Percentiles rank a stretch among this genome's conserved stretches.
Conservation (phyloP, 2,329 filamentous ascomycete genomes). For the Calcarisporium arbuscula region DNA sequence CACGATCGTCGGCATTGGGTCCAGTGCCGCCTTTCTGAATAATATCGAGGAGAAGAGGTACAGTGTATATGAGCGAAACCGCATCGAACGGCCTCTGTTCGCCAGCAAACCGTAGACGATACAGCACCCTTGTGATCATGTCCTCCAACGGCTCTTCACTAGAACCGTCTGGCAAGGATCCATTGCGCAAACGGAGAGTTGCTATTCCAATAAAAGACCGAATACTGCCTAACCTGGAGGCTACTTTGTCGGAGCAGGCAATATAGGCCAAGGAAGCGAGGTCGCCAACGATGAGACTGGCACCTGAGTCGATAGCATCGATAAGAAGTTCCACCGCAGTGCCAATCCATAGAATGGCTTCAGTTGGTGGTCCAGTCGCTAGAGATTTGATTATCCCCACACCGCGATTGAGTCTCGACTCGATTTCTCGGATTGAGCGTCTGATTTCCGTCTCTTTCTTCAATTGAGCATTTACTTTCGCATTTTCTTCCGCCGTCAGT, state of each 20-base stretch:
- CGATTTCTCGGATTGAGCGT: constrained; percentile 60
- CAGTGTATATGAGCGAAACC: constrained; percentile 78
- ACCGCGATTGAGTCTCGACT: constrained; percentile 69
- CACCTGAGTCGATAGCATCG: constrained; percentile 70
- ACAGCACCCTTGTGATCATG: constrained; percentile 81
- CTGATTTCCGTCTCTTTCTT: constrained; percentile 81
- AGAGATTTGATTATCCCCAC: constrained; percentile 81
- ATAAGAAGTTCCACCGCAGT: constrained; percentile 69
- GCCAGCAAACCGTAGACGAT: constrained; percentile 80
- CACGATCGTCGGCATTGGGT: constrained; percentile 66
- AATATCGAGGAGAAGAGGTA: constrained; percentile 75
- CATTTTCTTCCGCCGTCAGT: constrained; percentile 78
- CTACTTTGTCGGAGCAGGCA: constrained; percentile 68
- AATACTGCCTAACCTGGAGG: constrained; percentile 66
- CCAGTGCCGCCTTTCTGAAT: constrained; percentile 75
- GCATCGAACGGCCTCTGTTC: constrained; percentile 93
- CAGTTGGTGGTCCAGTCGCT: constrained; percentile 80
- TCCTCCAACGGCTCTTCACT: constrained; percentile 76
- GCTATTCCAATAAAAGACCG: constrained; percentile 83
- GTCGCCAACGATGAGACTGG: constrained; percentile 74
- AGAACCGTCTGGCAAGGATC: constrained; percentile 65
- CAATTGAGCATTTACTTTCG: constrained; percentile 85
- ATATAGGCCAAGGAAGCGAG: constrained; percentile 73
- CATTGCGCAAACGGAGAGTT: constrained; percentile 71
- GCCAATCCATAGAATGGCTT: constrained; percentile 83